A percentile compares a stretch with the other conserved stretches of the same genome.
These are phyloP conservation scores for Paracoccidioides lutzii DNA, from an alignment of 2,329 filamentous ascomycete species.

Conservation along the genomic window DNA sequence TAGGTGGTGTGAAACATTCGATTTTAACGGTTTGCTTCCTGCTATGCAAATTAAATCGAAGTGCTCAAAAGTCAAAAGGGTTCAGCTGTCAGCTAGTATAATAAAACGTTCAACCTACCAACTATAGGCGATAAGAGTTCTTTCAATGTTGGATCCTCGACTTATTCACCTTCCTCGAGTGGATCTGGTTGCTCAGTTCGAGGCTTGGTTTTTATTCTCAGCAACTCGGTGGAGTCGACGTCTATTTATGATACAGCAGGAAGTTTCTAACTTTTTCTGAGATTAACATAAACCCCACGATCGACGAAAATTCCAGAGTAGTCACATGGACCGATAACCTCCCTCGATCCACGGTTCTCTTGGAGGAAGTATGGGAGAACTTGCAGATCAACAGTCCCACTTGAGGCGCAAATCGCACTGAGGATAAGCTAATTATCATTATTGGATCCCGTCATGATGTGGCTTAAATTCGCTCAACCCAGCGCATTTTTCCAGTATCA, in stretches of 20 bases:
- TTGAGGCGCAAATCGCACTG: neutral
- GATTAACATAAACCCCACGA: constrained; percentile 2
- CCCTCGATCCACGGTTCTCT: neutral
- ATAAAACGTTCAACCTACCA: neutral
- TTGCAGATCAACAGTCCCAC: neutral
- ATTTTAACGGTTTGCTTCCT: neutral
- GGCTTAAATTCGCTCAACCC: neutral
- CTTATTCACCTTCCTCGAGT: neutral
- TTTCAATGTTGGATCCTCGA: neutral
- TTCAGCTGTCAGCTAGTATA: too few relatives aligned
- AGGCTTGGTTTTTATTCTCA: neutral
- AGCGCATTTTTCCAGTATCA: neutral
- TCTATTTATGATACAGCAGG: neutral
- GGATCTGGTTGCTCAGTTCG: neutral
- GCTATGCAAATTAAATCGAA: neutral
- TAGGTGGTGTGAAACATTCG: neutral
- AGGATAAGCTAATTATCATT: neutral
- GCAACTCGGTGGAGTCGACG: neutral
- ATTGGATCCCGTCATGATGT: neutral
- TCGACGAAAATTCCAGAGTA: constrained; percentile 1
- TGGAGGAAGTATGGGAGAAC: neutral
- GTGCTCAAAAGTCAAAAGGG: too few relatives aligned
- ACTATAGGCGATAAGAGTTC: neutral
- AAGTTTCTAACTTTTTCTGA: neutral
- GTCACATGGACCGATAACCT: constrained; percentile 1